Base-by-base conservation (phyloP, 2,329 filamentous ascomycete species). In the Arthrobotrys musiformis region DNA sequence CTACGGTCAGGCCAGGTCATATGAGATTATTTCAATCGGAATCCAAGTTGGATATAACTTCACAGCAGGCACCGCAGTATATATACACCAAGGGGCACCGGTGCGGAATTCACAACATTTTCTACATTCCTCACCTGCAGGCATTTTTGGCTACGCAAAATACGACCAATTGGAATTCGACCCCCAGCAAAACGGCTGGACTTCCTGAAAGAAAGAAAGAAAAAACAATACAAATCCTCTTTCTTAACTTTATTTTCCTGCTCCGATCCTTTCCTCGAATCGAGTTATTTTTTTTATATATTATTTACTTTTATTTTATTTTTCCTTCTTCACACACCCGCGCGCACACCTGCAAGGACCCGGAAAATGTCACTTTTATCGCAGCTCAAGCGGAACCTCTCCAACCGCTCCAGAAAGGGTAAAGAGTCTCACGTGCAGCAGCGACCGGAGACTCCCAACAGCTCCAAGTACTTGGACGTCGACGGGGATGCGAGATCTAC, bases 331-430 rank as follows among this genome's bases (percentile, higher is more conserved):
- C 42, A 6, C 42, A n/a, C 9, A 1, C 11, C 15, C 6, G 33
- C 48, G 17, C 15, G n/a, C n/a, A n/a, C 26, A 17, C 24, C 22
- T 26, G 13, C 30, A 40, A 24, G 40, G 24, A 24, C 22, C n/a
- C n/a, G 7, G 11, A 58, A n/a, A 24, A 58, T 58, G 54, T 58
- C 54, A 40, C 30, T 58, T 40, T 33, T 58, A 4, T 40, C 17
- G 4, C 54, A 58, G 40, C 54, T 58, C n/a, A 58, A 58, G 33
- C 54, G 54, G 5, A 58, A 58, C 54, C 54, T 58, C n/a, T 58
- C 54, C n/a, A 58, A 58, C 33, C 54, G 54, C 9, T 58, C 54
- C 2, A 37, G 33, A 24, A 58, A 58, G 54, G 54, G 54, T 17
- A 58, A 40, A 8, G 54, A 58, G 6, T 2, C 33, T 26, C 33